Evolutionary conservation across 768 basidiomycete species (phyloP).

Genomic region (Porphyrellus cyaneotinctus): DNA sequence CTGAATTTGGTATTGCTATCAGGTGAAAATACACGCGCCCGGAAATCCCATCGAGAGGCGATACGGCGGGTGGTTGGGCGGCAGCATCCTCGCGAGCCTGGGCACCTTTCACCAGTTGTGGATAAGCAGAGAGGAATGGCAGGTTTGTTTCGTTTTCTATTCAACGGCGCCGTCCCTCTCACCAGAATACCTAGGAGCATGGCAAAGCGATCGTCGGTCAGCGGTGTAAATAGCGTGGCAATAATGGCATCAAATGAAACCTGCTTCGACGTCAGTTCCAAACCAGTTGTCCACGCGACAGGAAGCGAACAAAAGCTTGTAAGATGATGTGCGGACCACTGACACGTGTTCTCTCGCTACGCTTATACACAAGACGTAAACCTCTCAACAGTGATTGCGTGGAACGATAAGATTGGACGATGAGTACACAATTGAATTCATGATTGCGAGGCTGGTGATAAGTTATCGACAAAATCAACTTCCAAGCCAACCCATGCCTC

Average conservation of each 20-base stretch:
- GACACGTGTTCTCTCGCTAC: not conserved
- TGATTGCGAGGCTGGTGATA: constrained; percentile 9
- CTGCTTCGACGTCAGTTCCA: not conserved
- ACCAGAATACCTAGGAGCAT: constrained; percentile 53
- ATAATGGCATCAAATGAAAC: constrained; percentile 3
- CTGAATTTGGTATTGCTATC: constrained; percentile 22
- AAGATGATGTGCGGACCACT: not conserved
- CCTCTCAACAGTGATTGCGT: not conserved
- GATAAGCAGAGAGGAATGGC: constrained; percentile 93
- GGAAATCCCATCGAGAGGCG: constrained; percentile 87
- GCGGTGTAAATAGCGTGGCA: constrained; percentile 63
- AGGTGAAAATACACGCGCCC: constrained; percentile 91
- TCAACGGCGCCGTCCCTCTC: constrained; percentile 1
- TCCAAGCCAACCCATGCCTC: constrained; percentile 23
- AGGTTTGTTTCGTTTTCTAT: constrained; percentile 45
- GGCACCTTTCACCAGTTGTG: constrained; percentile 98
- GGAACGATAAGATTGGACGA: constrained; percentile 14
- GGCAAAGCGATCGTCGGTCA: constrained; percentile 80
- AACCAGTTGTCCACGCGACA: not conserved
- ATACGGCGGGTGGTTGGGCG: constrained; percentile 94
- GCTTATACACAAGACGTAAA: not conserved
- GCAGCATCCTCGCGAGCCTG: constrained; percentile 88
- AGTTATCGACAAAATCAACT: constrained; percentile 36
- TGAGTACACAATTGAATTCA: constrained; percentile 8
- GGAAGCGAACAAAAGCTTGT: not conserved